Conservation (phyloP, 805 yeast genomes). For the Saccharomycopsis sp. region DNA sequence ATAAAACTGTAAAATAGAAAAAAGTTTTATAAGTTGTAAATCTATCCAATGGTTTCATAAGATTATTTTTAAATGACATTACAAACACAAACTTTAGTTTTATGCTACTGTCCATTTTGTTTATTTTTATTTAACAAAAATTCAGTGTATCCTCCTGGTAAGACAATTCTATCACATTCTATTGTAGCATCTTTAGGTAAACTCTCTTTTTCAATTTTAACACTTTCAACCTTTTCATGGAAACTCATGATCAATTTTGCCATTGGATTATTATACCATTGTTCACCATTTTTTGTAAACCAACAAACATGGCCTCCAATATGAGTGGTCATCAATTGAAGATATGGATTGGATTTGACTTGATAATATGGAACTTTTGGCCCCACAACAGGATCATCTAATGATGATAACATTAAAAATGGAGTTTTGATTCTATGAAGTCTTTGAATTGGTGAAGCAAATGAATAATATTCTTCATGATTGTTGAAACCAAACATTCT, state of each 20-base stretch:
- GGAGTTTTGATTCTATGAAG: constrained; percentile 50
- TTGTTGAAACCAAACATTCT: constrained; percentile 54
- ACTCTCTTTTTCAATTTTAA: neutral
- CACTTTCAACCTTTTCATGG: constrained; percentile 20
- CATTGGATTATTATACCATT: constrained; percentile 57
- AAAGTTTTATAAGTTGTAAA: too few relatives aligned
- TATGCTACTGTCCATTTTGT: too few relatives aligned
- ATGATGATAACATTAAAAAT: constrained; percentile 46
- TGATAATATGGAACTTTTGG: constrained; percentile 41
- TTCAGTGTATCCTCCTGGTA: constrained; percentile 6
- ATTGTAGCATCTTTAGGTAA: neutral
- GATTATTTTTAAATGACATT: too few relatives aligned
- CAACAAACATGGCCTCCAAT: constrained; percentile 83
- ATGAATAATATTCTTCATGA: constrained; percentile 54
- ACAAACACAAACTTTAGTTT: too few relatives aligned
- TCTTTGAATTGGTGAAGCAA: constrained; percentile 47
- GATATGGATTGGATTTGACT: constrained; percentile 45
- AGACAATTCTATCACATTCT: constrained; percentile 4
- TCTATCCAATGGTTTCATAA: too few relatives aligned
- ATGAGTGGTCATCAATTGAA: constrained; percentile 45
- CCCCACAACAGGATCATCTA: constrained; percentile 70
- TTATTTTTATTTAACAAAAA: neutral
- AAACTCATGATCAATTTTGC: constrained; percentile 31
- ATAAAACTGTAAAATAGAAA: too few relatives aligned
- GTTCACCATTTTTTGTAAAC: constrained; percentile 46